These are phyloP conservation scores for Dendryphion nanum DNA, from an alignment of 2,329 filamentous ascomycete species.

Conservation along the genomic window DNA sequence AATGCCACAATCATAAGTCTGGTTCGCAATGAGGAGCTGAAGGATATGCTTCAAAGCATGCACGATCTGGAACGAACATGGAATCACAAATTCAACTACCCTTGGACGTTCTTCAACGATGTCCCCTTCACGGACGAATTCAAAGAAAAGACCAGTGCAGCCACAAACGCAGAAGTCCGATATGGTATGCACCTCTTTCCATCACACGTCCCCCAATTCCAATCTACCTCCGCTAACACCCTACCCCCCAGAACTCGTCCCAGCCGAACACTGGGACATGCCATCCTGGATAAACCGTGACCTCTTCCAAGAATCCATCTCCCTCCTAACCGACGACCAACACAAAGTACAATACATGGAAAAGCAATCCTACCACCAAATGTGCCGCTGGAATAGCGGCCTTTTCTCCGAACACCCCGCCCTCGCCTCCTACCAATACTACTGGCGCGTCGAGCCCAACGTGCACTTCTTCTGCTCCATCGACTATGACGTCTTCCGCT, in stretches of 20 bases:
- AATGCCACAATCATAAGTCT: constrained; percentile 90
- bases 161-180: constrained; percentile 82
- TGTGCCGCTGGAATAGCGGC: constrained; percentile 99
- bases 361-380: constrained; percentile 91
- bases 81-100: constrained; percentile 99
- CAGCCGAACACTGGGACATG: constrained; percentile 90
- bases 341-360: constrained; percentile 87
- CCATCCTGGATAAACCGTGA: constrained; percentile 91
- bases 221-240: constrained; percentile 1
- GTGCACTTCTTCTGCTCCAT: constrained; percentile 99
- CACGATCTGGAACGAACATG: constrained; percentile 87
- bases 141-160: constrained; percentile 74
- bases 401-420: constrained; percentile 97
- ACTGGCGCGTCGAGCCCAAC: constrained; percentile 98
- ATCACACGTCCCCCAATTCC: not conserved
- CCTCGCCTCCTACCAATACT: constrained; percentile 78
- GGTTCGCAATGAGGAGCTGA: constrained; percentile 86
- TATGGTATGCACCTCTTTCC: constrained; percentile 61
- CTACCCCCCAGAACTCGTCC: constrained; percentile 69
- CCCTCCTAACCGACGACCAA: constrained; percentile 67
- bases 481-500: constrained; percentile 97
- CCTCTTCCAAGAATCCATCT: constrained; percentile 79
- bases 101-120: constrained; percentile 99
- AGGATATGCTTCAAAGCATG: constrained; percentile 85
- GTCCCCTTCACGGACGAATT: constrained; percentile 91